These are phyloP conservation scores for Dictyostelium citrinum DNA, from an alignment of 78 protist genomes.

Conservation along the genomic window DNA sequence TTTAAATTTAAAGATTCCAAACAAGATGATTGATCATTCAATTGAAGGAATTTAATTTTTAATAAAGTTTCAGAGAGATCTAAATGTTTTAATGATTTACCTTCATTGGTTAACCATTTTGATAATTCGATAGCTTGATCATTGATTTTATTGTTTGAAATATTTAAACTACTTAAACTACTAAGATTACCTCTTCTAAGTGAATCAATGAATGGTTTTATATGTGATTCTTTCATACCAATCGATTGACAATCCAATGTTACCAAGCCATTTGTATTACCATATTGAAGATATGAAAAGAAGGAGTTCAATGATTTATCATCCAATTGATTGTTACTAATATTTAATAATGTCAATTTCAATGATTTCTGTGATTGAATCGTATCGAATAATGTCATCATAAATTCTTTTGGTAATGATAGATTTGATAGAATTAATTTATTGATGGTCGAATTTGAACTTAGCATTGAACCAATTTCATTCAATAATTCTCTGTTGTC, in stretches of 20 bases:
- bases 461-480: constrained; percentile 1
- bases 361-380: constrained; percentile 44
- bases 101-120: constrained; percentile 49
- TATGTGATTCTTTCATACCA: neutral
- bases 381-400: constrained; percentile 29
- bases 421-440: neutral
- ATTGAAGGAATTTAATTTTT: neutral
- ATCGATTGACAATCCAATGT: neutral
- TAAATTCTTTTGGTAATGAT: constrained; percentile 30
- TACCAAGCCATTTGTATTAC: neutral
- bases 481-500: neutral
- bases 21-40: neutral
- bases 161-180: neutral
- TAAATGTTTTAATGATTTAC: neutral
- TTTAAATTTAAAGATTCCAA: constrained; percentile 2
- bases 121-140: constrained; percentile 14
- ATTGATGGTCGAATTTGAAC: constrained; percentile 15
- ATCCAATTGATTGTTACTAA: constrained; percentile 18
- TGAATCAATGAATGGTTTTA: constrained; percentile 25
- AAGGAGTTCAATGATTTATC: constrained; percentile 39
- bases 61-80: constrained; percentile 26
- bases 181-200: constrained; percentile 7
- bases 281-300: constrained; percentile 46
- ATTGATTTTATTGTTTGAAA: constrained; percentile 18
- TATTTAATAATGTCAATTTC: constrained; percentile 1